These are phyloP conservation scores for Exophiala mesophila DNA, from an alignment of 2,329 filamentous ascomycete species.

Conservation along the genomic window DNA sequence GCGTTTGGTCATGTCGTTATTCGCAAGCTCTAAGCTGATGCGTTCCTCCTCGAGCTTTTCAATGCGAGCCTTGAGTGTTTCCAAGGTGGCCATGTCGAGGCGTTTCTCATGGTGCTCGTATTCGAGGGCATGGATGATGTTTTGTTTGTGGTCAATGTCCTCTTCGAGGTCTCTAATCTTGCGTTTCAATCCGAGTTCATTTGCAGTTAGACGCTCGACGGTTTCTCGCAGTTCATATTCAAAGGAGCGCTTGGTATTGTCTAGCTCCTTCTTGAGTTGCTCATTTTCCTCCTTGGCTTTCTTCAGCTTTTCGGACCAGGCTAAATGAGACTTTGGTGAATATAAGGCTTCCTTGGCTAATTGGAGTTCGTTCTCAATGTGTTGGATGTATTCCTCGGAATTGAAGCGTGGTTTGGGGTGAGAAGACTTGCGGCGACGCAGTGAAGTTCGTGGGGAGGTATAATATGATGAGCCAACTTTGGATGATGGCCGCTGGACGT, in stretches of 20 bases:
- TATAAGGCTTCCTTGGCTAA: conserved; percentile 37
- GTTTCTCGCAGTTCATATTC: conserved; percentile 33
- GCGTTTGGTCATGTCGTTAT: conserved; percentile 31
- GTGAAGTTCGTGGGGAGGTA: conserved; percentile 13
- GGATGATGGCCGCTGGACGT: conserved; percentile 23
- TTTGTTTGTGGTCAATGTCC: conserved; percentile 30
- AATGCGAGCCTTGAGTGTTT: conserved; percentile 25
- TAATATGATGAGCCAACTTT: conserved; percentile 24
- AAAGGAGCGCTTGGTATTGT: conserved; percentile 31
- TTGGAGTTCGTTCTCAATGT: conserved; percentile 44
- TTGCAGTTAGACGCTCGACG: conserved; percentile 28
- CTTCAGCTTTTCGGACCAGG: conserved; percentile 27
- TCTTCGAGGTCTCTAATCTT: conserved; percentile 32
- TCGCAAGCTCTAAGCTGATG: conserved; percentile 30
- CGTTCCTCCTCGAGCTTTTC: conserved; percentile 33
- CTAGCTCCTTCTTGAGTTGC: conserved; percentile 31
- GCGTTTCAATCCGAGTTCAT: conserved; percentile 29
- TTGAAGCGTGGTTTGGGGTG: conserved; percentile 33
- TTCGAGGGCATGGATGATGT: conserved; percentile 31
- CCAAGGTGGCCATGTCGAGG: conserved; percentile 20
- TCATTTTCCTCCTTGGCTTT: conserved; percentile 31
- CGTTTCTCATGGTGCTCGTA: conserved; percentile 30
- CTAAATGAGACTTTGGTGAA: conserved; percentile 32
- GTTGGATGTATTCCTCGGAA: conserved; percentile 44
- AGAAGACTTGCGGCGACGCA: conserved; percentile 18